Percentiles rank a stretch among this genome's conserved stretches.
These are phyloP conservation scores for Arctium lappa DNA, from an alignment of 129 eudicot genomes.

Conservation along the genomic window DNA sequence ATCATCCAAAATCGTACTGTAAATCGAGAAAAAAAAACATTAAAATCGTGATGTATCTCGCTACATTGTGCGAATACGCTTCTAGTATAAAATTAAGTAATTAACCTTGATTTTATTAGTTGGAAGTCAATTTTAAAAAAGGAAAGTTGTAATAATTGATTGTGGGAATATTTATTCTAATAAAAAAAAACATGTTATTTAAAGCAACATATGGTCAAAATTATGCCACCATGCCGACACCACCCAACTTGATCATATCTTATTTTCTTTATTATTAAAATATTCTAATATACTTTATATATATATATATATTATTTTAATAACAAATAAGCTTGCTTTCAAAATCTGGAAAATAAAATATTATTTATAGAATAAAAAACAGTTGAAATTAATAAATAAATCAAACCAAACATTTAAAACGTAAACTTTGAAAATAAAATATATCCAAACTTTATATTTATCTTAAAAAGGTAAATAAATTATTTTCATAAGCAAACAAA, in stretches of 20 bases:
- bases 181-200: no score
- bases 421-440: background rate
- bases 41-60: no score
- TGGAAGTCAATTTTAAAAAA: no score
- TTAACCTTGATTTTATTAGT: no score
- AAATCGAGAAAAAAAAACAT: no score
- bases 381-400: background rate
- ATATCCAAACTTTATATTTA: no score
- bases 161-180: background rate
- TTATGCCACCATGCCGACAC: conserved; percentile 1
- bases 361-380: background rate
- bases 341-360: background rate
- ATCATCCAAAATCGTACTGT: no score
- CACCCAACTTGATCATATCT: background rate
- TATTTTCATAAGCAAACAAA: background rate
- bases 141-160: background rate
- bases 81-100: no score
- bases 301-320: background rate
- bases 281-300: background rate
- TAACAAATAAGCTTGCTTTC: background rate
- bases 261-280: background rate
- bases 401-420: background rate
- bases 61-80: no score
- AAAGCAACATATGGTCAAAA: background rate
- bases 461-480: background rate